Evolutionary conservation across 495 filamentous ascomycete genomes (phyloP).

Genomic region (Lophium mytilinum): DNA sequence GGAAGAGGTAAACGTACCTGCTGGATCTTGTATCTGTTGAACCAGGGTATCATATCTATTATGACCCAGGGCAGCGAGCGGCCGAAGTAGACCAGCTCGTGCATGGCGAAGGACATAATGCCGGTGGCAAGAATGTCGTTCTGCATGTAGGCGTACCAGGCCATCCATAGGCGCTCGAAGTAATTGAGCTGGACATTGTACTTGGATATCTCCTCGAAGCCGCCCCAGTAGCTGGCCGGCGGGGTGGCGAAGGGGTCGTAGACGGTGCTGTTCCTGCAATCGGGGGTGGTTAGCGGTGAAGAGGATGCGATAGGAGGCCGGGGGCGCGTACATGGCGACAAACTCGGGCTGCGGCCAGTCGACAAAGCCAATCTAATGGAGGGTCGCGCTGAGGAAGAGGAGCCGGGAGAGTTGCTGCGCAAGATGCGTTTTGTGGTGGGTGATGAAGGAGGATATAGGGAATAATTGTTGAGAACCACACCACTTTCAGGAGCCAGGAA

Average conservation of each 20-base stretch:
- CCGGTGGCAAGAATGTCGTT: conserved; percentile 94
- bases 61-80: conserved; percentile 88
- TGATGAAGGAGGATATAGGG: not conserved
- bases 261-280: conserved; percentile 18
- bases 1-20: conserved; percentile 46
- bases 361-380: not conserved
- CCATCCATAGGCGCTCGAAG: conserved; percentile 79
- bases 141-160: conserved; percentile 98
- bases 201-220: conserved; percentile 79
- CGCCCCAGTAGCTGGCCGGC: conserved; percentile 53
- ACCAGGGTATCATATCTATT: conserved; percentile 75
- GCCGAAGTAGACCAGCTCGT: conserved; percentile 91
- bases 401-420: not conserved
- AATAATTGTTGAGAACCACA: not conserved
- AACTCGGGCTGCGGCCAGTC: not conserved
- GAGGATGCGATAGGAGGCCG: not conserved
- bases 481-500: conserved; percentile 2
- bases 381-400: not conserved
- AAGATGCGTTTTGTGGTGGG: not conserved
- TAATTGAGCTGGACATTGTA: conserved; percentile 83
- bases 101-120: conserved; percentile 94
- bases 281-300: not conserved
- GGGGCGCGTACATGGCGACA: not conserved
- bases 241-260: conserved; percentile 11
- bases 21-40: conserved; percentile 92